These are phyloP conservation scores for Aspergillus ibericus DNA, from an alignment of 2,329 filamentous ascomycete genomes.

Conservation along the genomic window DNA sequence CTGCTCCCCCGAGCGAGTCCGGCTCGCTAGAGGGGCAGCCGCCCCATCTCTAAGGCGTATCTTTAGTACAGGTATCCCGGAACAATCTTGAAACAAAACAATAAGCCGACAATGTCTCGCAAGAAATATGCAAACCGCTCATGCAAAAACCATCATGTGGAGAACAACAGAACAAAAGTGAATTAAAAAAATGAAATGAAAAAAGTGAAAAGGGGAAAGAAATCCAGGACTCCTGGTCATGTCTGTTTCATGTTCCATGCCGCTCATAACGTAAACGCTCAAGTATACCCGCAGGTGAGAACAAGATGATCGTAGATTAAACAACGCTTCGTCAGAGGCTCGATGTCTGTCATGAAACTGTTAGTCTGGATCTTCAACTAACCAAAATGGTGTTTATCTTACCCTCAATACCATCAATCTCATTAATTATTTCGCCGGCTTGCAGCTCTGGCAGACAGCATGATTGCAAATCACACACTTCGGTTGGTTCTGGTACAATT, in stretches of 20 bases:
- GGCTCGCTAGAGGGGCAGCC: conserved; percentile 11
- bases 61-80: conserved; percentile 2
- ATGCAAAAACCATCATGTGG: background rate
- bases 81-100: conserved; percentile 10
- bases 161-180: background rate
- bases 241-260: conserved; percentile 7
- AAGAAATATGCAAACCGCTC: background rate
- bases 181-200: background rate
- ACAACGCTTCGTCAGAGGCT: background rate
- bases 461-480: conserved; percentile 37
- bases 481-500: conserved; percentile 36
- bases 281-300: conserved; percentile 1
- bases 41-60: conserved; percentile 11
- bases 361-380: background rate
- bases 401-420: background rate
- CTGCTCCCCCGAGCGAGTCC: conserved; percentile 12
- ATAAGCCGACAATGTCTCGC: background rate
- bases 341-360: background rate
- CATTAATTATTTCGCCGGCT: conserved; percentile 27
- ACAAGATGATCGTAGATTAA: background rate
- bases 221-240: conserved; percentile 11
- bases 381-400: no score
- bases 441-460: conserved; percentile 30
- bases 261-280: conserved; percentile 5
- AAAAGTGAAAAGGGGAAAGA: conserved; percentile 7